phyloP scores from a whole-genome alignment of 306 rosid species.

The Inga laurina region DNA sequence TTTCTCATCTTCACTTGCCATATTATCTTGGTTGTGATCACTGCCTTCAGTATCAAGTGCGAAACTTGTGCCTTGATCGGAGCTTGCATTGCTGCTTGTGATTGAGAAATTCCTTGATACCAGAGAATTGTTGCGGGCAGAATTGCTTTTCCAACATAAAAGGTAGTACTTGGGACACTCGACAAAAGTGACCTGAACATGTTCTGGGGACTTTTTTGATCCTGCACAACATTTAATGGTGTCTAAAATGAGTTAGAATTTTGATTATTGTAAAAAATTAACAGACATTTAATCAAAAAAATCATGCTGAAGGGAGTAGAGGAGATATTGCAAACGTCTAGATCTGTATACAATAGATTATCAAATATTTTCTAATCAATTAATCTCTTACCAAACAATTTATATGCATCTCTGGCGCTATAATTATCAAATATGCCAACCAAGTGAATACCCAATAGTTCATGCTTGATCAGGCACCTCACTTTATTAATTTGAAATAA shows the following conservation, averaged over 20 bases:
- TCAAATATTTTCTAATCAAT: neutral
- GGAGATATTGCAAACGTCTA: neutral
- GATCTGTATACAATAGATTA: neutral
- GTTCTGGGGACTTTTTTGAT: constrained; percentile 74
- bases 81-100: constrained; percentile 81
- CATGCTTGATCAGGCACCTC: neutral
- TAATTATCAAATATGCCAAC: neutral
- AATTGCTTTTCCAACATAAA: constrained; percentile 64
- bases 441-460: constrained; percentile 12
- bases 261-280: constrained; percentile 3
- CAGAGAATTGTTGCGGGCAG: constrained; percentile 62
- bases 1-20: constrained; percentile 54
- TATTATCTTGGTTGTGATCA: constrained; percentile 69
- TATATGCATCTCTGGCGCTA: neutral
- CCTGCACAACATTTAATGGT: constrained; percentile 52
- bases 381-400: neutral
- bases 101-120: constrained; percentile 80
- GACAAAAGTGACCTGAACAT: constrained; percentile 91
- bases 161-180: constrained; percentile 84
- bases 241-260: constrained; percentile 19
- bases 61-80: constrained; percentile 64
- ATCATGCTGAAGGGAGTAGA: neutral
- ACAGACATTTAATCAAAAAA: neutral
- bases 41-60: constrained; percentile 64
- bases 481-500: neutral